phyloP scores from a whole-genome alignment of 345 rosid genomes.

The Orychophragmus violaceus region DNA sequence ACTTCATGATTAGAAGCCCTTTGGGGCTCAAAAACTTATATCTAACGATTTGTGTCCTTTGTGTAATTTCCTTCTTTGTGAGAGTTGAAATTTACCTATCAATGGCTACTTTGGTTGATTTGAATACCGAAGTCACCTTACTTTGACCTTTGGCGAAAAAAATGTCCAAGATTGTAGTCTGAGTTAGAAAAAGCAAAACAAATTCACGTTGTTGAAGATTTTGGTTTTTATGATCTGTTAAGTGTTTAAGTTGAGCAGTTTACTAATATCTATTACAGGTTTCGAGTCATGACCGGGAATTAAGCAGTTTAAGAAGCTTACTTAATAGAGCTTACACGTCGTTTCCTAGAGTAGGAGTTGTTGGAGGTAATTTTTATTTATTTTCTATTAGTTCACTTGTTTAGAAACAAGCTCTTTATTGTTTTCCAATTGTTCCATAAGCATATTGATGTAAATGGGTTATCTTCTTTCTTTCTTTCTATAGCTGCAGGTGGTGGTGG shows the following conservation, averaged over 20 bases:
- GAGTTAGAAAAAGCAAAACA: background rate
- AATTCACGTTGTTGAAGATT: background rate
- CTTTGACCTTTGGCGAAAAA: background rate
- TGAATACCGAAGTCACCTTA: background rate
- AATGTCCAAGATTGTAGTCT: background rate
- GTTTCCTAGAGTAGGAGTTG: conserved; percentile 33
- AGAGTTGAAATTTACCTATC: background rate
- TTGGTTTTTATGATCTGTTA: background rate
- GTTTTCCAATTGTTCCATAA: background rate
- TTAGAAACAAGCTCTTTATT: background rate
- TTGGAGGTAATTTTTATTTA: conserved; percentile 32
- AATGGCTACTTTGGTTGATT: background rate
- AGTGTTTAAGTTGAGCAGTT: background rate
- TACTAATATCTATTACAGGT: conserved; percentile 33
- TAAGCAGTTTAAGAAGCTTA: conserved; percentile 35
- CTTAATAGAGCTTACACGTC: conserved; percentile 40
- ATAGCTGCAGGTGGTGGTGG: conserved; percentile 13
- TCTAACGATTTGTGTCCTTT: background rate
- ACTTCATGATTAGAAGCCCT: background rate
- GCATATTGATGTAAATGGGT: background rate
- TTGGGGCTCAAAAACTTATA: background rate
- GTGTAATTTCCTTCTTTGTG: background rate
- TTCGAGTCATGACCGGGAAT: conserved; percentile 44
- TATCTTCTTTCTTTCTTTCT: background rate
- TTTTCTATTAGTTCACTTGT: background rate